Evolutionary conservation across 2,329 filamentous ascomycete species (phyloP), one percentile per base, ranked within the genome.

Genomic region (Clonostachys sp.): DNA sequence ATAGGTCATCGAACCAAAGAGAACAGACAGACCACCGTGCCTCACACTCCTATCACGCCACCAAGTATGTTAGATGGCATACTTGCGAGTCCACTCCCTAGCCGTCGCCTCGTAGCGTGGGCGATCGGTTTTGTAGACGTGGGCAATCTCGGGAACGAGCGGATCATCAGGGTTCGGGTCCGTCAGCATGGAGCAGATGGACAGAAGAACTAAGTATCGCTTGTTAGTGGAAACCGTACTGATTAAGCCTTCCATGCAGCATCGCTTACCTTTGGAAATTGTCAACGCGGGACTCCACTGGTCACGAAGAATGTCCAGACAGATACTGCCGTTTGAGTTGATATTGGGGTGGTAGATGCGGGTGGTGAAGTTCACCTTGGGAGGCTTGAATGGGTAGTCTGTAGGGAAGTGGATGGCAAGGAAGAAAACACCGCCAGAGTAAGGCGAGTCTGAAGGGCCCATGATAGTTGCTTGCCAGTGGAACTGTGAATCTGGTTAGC

Each of bases 401-500:
- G 94, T 99, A 59, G 94, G 94, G 81, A 99, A 97, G 76, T 96
- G 91, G 67, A 99, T 99, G 60, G 88, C 86, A 57, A 99, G 83
- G 84, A 99, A 99, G 82, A 99, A 99, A 61, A 99, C 92, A 65
- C 94, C 94, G 69, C 92, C 91, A 45, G 91, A 90, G 80, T 97
- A 99, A 70, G 94, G 94, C 65, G 91, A 96, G 73, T 97, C 94
- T 70, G 87, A 90, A 69, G 94, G 94, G 73, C 94, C 94, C 94
- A 99, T 99, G 70, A 99, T 99, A 46, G 94, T 99, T 64, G 94
- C 94, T 86, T 99, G 94, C 94, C 94, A 99, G 84, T 97, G 94
- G 69, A 99, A 99, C 92, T 99, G 61, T 61, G 49, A 30, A 35
- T 24, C 33, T 30, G n/a, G 44, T 34, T 12, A 33, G 34, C n/a